Conservation (phyloP, 768 basidiomycete species). For the Chlorophyllum brunneum region DNA sequence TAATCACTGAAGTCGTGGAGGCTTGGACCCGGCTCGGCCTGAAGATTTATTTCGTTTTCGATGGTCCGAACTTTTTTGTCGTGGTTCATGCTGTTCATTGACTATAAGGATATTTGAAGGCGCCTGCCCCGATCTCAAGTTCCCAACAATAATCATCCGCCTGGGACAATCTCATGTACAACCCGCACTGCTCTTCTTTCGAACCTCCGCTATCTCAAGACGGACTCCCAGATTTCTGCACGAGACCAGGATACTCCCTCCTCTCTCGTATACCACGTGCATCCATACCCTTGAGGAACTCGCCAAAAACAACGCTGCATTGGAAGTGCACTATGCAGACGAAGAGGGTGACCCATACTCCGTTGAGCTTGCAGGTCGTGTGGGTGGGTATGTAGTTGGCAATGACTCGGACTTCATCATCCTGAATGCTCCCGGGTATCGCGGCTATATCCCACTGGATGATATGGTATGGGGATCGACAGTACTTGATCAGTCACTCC, state of each 20-base stretch:
- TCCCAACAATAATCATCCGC: constrained; percentile 60
- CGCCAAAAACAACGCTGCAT: constrained; percentile 22
- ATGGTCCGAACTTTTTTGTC: constrained; percentile 48
- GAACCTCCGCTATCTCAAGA: constrained; percentile 67
- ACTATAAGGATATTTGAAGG: constrained; percentile 37
- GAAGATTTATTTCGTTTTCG: constrained; percentile 73
- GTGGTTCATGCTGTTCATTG: constrained; percentile 13
- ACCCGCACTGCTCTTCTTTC: constrained; percentile 71
- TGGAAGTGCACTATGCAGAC: constrained; percentile 70
- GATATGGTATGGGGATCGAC: constrained; percentile 66
- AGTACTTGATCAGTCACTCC: constrained; percentile 22
- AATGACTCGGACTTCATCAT: constrained; percentile 84
- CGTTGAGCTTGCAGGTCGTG: constrained; percentile 75
- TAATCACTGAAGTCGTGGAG: constrained; percentile 47
- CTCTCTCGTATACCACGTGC: constrained; percentile 56
- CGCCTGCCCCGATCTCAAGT: constrained; percentile 67
- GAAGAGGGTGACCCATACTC: constrained; percentile 81
- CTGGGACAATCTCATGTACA: constrained; percentile 55
- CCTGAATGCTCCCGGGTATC: constrained; percentile 70
- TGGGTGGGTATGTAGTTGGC: constrained; percentile 72
- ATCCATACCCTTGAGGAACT: constrained; percentile 48
- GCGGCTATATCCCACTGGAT: constrained; percentile 72
- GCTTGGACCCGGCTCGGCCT: constrained; percentile 71
- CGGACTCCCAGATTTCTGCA: constrained; percentile 62
- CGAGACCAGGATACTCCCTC: constrained; percentile 74